Evolutionary conservation across 2,329 filamentous ascomycete species (phyloP).

Genomic region (Calonectria henricotiae): DNA sequence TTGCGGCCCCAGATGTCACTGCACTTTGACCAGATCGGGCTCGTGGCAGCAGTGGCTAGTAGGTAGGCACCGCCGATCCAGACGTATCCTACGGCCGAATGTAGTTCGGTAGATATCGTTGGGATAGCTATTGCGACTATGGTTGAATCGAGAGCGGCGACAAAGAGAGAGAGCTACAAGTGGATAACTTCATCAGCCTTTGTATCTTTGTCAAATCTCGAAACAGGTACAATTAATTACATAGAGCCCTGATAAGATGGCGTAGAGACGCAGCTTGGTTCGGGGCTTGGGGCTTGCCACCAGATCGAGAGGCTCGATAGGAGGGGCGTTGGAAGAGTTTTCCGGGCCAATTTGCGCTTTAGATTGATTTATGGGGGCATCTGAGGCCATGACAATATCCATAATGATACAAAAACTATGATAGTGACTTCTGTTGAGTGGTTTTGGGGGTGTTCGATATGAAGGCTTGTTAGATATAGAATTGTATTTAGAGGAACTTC

Average conservation of each 20-base stretch:
- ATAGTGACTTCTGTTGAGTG: too few relatives aligned
- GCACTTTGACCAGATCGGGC: slow-evolving; percentile 27
- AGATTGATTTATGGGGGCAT: background rate
- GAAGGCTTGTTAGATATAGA: too few relatives aligned
- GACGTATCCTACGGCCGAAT: slow-evolving; percentile 26
- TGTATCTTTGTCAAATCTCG: background rate
- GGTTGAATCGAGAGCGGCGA: slow-evolving; percentile 25
- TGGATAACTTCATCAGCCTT: background rate
- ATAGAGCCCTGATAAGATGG: slow-evolving; percentile 27
- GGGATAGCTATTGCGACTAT: slow-evolving; percentile 33
- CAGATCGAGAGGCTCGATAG: background rate
- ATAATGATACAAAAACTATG: background rate
- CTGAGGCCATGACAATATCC: background rate
- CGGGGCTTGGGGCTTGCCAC: slow-evolving; percentile 13
- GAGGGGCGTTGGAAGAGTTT: background rate
- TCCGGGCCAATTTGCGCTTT: background rate
- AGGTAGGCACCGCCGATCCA: slow-evolving; percentile 38
- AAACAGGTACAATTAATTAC: background rate
- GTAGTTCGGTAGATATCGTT: slow-evolving; percentile 25
- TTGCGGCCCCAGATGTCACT: slow-evolving; percentile 39
- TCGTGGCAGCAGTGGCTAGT: slow-evolving; percentile 23
- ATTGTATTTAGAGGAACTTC: too few relatives aligned
- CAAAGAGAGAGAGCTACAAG: slow-evolving; percentile 13
- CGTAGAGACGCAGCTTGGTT: slow-evolving; percentile 27
- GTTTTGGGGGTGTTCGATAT: too few relatives aligned